A percentile compares a stretch with the other conserved stretches of the same genome.
Conservation (phyloP, 2,329 filamentous ascomycete genomes). For the Sphaerulina musiva region DNA sequence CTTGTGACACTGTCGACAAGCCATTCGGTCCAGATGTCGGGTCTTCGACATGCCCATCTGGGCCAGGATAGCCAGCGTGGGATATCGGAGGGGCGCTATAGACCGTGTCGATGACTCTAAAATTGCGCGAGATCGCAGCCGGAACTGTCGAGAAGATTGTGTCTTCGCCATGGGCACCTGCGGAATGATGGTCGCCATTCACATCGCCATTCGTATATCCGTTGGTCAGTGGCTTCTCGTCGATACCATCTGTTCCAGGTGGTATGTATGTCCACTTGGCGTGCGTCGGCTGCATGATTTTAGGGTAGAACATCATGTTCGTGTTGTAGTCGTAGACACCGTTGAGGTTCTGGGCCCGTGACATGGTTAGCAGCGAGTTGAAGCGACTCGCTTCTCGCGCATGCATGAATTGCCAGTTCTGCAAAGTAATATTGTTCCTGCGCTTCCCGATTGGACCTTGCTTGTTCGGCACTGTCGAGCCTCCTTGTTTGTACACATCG, state of each 20-base stretch:
- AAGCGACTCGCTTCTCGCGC: slow-evolving; percentile 83
- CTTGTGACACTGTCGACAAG: slow-evolving; percentile 57
- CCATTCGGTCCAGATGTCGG: slow-evolving; percentile 45
- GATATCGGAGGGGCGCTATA: slow-evolving; percentile 54
- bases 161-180: slow-evolving; percentile 12
- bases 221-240: slow-evolving; percentile 25
- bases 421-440: slow-evolving; percentile 80
- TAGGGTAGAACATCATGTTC: slow-evolving; percentile 81
- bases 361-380: slow-evolving; percentile 65
- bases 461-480: slow-evolving; percentile 53
- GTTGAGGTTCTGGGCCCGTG: slow-evolving; percentile 61
- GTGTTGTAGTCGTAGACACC: slow-evolving; percentile 94
- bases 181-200: slow-evolving; percentile 22
- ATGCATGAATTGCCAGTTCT: slow-evolving; percentile 96
- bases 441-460: slow-evolving; percentile 60
- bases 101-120: slow-evolving; percentile 55
- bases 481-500: slow-evolving; percentile 77
- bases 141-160: slow-evolving; percentile 51
- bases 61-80: slow-evolving; percentile 54
- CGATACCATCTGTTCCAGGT: slow-evolving; percentile 25
- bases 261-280: slow-evolving; percentile 71
- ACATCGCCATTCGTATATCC: slow-evolving; percentile 22
- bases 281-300: slow-evolving; percentile 81
- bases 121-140: slow-evolving; percentile 54
- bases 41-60: slow-evolving; percentile 47